Percentiles rank a stretch among this genome's conserved stretches.
Conservation (phyloP, 164 flowering plant species). For the Saururus chinensis region DNA sequence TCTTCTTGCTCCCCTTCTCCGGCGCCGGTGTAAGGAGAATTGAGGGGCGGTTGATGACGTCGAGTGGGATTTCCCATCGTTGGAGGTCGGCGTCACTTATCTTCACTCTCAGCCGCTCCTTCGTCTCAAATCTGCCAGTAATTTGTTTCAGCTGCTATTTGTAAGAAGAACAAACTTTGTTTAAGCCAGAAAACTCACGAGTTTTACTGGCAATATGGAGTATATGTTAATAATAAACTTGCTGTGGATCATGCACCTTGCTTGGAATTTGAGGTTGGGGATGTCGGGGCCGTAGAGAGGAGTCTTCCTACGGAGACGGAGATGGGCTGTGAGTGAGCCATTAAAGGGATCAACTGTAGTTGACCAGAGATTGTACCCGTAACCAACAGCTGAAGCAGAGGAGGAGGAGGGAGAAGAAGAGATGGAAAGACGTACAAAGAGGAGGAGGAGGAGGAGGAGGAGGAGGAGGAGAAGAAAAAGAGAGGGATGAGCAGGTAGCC, state of each 20-base stretch:
- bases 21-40: constrained; percentile 6
- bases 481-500: not conserved
- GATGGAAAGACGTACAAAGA: not conserved
- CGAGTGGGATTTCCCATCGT: constrained; percentile 68
- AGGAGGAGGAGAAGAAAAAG: not conserved
- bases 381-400: constrained; percentile 13
- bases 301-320: constrained; percentile 19
- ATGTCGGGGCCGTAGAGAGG: constrained; percentile 36
- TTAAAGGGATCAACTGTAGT: constrained; percentile 15
- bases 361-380: constrained; percentile 27
- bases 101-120: constrained; percentile 38
- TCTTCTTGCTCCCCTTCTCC: constrained; percentile 5
- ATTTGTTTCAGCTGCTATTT: too few relatives aligned
- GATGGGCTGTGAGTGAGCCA: constrained; percentile 24
- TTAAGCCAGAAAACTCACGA: not conserved
- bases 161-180: not conserved
- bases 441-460: too few relatives aligned
- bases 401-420: too few relatives aligned
- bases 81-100: constrained; percentile 40
- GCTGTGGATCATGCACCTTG: constrained; percentile 16
- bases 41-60: constrained; percentile 32
- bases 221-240: too few relatives aligned
- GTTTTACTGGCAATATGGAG: not conserved
- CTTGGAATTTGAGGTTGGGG: constrained; percentile 24
- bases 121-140: constrained; percentile 44